Percentiles rank a stretch among this genome's conserved stretches.
Evolutionary conservation across 345 rosid genomes (phyloP).

Genomic region (Acer negundo): DNA sequence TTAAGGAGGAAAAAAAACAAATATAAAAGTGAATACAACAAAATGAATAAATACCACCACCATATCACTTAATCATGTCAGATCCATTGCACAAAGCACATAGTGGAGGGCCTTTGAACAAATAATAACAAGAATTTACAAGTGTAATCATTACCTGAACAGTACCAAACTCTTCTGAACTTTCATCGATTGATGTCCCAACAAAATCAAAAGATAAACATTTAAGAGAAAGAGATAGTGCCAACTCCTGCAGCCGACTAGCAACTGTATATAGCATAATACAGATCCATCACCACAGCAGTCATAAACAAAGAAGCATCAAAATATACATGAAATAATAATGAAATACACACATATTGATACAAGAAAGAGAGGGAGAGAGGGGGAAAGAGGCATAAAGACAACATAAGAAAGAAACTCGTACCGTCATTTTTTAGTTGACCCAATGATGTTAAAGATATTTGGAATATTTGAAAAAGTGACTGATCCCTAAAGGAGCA

Average conservation of each 20-base stretch:
- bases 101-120: slow-evolving; percentile 9
- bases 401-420: slow-evolving; percentile 17
- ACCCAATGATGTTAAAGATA: slow-evolving; percentile 81
- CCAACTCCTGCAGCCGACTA: slow-evolving; percentile 85
- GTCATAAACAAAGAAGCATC: slow-evolving; percentile 5
- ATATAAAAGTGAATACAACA: background rate
- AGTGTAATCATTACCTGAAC: slow-evolving; percentile 68
- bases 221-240: slow-evolving; percentile 92
- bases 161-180: slow-evolving; percentile 98
- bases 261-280: slow-evolving; percentile 48
- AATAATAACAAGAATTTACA: background rate
- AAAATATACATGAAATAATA: background rate
- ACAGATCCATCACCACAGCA: slow-evolving; percentile 18
- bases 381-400: background rate
- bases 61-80: slow-evolving; percentile 13
- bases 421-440: slow-evolving; percentile 95
- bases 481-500: slow-evolving; percentile 94
- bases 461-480: slow-evolving; percentile 89
- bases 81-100: slow-evolving; percentile 14
- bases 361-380: background rate
- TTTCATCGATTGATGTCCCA: slow-evolving; percentile 97
- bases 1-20: background rate
- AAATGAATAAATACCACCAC: background rate
- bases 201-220: slow-evolving; percentile 98
- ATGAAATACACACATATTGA: background rate